Conservation (phyloP, 106 monocot genomes). For the Dioscorea alata region DNA sequence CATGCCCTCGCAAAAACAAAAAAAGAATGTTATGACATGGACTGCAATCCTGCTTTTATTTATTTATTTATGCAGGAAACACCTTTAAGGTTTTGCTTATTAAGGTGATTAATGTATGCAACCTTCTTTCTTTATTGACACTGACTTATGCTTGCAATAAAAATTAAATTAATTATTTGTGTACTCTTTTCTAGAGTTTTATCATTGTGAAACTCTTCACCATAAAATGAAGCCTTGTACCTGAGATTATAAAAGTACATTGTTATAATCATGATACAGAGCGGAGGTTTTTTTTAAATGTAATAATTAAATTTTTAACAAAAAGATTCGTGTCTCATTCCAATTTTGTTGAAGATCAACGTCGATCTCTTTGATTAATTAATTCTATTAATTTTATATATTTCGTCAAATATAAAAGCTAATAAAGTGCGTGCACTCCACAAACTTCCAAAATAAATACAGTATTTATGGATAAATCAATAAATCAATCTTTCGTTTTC, state of each 20-base stretch:
- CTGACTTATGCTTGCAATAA: no score
- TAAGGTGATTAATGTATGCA: neutral
- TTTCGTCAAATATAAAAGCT: neutral
- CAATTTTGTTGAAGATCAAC: neutral
- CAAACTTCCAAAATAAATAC: neutral
- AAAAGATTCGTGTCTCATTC: neutral
- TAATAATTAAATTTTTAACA: neutral
- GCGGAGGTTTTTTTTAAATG: no score
- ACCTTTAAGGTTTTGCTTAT: neutral
- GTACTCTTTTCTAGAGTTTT: neutral
- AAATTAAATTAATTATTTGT: neutral
- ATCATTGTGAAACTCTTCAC: neutral
- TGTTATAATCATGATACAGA: no score
- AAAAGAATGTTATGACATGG: constrained; percentile 33
- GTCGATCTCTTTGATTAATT: neutral
- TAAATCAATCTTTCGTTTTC: neutral
- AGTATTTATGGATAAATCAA: neutral
- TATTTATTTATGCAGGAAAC: neutral
- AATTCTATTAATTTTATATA: neutral
- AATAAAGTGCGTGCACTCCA: neutral
- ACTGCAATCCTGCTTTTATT: constrained; percentile 6
- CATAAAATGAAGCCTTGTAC: no score
- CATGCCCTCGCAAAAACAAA: constrained; percentile 18
- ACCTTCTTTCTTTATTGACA: neutral
- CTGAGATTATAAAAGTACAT: no score